These are phyloP conservation scores for Hypoxylon sp. DNA, from an alignment of 2,329 filamentous ascomycete genomes.

Conservation along the genomic window DNA sequence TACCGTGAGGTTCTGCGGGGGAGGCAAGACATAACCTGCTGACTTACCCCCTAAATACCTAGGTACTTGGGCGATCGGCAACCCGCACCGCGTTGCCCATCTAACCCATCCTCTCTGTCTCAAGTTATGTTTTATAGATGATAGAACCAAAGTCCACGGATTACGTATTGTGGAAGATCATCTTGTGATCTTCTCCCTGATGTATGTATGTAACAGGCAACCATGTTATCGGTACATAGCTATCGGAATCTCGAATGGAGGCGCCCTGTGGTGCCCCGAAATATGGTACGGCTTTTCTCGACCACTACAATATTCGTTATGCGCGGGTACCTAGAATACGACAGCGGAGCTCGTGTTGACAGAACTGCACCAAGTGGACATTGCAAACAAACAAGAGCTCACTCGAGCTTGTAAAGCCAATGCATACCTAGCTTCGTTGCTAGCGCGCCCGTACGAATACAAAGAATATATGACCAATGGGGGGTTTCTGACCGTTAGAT, in stretches of 20 bases:
- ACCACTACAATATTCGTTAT: constrained; percentile 25
- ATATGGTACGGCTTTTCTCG: constrained; percentile 11
- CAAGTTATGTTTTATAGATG: constrained; percentile 37
- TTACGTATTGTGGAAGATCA: constrained; percentile 5
- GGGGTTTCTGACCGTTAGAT: constrained; percentile 16
- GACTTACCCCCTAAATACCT: constrained; percentile 1
- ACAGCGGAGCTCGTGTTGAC: constrained; percentile 37
- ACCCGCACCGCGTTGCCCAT: constrained; percentile 28
- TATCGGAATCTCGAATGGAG: constrained; percentile 18
- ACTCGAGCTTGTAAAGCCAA: background rate
- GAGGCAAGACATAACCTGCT: constrained; percentile 12
- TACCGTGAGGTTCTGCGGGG: constrained; percentile 20
- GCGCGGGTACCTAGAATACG: constrained; percentile 28
- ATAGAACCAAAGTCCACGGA: constrained; percentile 16
- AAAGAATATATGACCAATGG: constrained; percentile 12
- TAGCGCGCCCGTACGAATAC: constrained; percentile 3
- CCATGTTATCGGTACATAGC: constrained; percentile 4
- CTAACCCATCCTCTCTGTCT: constrained; percentile 31
- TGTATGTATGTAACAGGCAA: constrained; percentile 8
- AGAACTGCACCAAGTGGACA: constrained; percentile 11
- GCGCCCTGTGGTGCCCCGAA: constrained; percentile 4
- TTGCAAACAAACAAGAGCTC: constrained; percentile 10
- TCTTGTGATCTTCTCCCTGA: constrained; percentile 14
- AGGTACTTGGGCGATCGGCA: constrained; percentile 32
- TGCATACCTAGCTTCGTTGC: constrained; percentile 14